Base-by-base conservation (phyloP, 2,329 filamentous ascomycete species). In the Ramichloridium luteum region DNA sequence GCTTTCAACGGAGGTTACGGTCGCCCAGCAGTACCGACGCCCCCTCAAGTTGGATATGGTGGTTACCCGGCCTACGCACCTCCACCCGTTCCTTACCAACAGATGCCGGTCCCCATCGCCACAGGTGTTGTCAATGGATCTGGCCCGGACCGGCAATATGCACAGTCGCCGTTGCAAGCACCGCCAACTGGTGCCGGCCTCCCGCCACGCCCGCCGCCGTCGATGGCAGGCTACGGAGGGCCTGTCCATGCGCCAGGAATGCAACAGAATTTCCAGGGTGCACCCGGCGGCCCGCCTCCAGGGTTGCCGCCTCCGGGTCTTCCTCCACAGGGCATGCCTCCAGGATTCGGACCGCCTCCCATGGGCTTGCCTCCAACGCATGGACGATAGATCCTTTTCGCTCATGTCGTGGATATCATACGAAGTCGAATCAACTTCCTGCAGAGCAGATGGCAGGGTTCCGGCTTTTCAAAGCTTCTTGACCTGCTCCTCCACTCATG, bases 131-230 rank as follows among this genome's bases (percentile, higher is more conserved):
- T n/a, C 8, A 23, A 23, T 23, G 20, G 20, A 8, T 8, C 20
- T 23, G 20, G 8, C 8, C 20, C 20, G 8, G 20, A 8, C 18
- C 47, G 51, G 39, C 40, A 45, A 14, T 48, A 44, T 38, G 47
- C 45, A 15, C 55, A 54, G 39, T 51, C 62, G 34, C 65, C 73
- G 16, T 67, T 77, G 10, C 67, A 71, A 10, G 71, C 74, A 28
- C 71, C 74, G 18, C 68, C 70, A 10, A 61, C 68, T 5, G 69
- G 68, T 16, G 66, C 69, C 11, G 72, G 73, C 10, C 53, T 77
- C 15, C 78, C 79, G 23, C 74, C 77, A 35, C 64, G 78, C 23
- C 79, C 79, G n/a, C 79, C 79, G 3, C 74, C 75, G 12, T 73
- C 67, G 11, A 72, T 77, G 47, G 74, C 62, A 30, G 75, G 74